Percentiles rank a stretch among this genome's conserved stretches.
phyloP scores from a whole-genome alignment of 2,329 filamentous ascomycete genomes.

The Hypomyces perniciosus region DNA sequence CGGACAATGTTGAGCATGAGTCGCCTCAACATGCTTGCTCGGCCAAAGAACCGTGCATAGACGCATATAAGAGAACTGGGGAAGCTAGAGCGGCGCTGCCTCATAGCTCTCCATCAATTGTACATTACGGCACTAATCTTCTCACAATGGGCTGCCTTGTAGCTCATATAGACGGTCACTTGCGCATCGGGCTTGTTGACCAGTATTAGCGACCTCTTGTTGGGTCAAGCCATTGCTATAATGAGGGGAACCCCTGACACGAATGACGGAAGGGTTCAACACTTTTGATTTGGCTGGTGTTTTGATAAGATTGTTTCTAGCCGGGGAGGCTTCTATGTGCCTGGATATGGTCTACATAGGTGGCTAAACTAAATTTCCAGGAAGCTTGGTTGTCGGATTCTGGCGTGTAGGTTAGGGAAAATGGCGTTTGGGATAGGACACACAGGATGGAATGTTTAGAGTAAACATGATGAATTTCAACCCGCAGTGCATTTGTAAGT shows the following conservation, averaged over 20 bases:
- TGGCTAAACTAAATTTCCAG: conserved; percentile 13
- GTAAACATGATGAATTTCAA: background rate
- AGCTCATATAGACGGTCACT: too few relatives aligned
- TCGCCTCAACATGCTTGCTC: conserved; percentile 55
- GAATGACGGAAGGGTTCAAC: conserved; percentile 2
- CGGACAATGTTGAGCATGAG: conserved; percentile 48
- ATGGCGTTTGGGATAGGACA: background rate
- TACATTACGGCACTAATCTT: background rate
- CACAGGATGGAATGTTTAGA: background rate
- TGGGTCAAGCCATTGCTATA: conserved; percentile 2
- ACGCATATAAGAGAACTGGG: conserved; percentile 6
- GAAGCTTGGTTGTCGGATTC: background rate
- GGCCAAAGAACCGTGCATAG: conserved; percentile 51
- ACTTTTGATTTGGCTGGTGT: conserved; percentile 22
- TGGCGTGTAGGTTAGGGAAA: conserved; percentile 14
- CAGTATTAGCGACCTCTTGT: conserved; percentile 4
- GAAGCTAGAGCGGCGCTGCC: background rate
- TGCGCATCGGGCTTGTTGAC: background rate
- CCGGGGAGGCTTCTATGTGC: conserved; percentile 17
- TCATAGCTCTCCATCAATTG: background rate
- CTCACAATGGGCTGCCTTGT: background rate
- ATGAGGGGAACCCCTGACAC: conserved; percentile 7
- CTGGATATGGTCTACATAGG: conserved; percentile 10
- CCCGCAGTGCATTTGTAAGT: too few relatives aligned
- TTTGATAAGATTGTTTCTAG: conserved; percentile 20